These are phyloP conservation scores for Bryopsis sp. DNA, from an alignment of 139 green algal species.

Conservation along the genomic window DNA sequence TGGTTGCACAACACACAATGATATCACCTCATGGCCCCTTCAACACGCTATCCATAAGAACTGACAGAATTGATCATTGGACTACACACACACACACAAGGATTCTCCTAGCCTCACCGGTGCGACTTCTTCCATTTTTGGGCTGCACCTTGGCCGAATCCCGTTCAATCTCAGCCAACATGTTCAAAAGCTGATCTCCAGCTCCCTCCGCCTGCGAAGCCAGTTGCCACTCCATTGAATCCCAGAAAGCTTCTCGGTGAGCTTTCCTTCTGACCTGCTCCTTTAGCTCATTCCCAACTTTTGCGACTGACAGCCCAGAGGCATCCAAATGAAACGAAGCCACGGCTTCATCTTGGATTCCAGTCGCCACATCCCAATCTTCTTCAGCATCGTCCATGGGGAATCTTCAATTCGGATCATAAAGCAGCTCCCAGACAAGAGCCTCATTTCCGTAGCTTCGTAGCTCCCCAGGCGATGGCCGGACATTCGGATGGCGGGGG, in stretches of 20 bases:
- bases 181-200: conserved; percentile 5
- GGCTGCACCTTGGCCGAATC: conserved; percentile 22
- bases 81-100: too few species aligned
- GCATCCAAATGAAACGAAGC: not conserved
- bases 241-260: conserved; percentile 68
- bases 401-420: conserved; percentile 38
- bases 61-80: too few species aligned
- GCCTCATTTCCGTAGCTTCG: conserved; percentile 33
- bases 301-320: too few species aligned
- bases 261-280: conserved; percentile 12
- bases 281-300: too few species aligned
- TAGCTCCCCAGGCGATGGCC: too few species aligned
- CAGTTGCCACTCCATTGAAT: conserved; percentile 32
- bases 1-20: too few species aligned
- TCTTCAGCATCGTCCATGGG: not conserved
- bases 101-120: too few species aligned
- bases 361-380: not conserved
- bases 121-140: too few species aligned
- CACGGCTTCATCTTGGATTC: not conserved
- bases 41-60: too few species aligned
- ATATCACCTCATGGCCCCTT: too few species aligned
- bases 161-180: conserved; percentile 22
- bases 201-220: not conserved
- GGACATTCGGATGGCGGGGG: not conserved
- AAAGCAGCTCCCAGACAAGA: conserved; percentile 63